phyloP scores from a whole-genome alignment of 2,329 filamentous ascomycete genomes.

The Colletotrichum brevisporum region DNA sequence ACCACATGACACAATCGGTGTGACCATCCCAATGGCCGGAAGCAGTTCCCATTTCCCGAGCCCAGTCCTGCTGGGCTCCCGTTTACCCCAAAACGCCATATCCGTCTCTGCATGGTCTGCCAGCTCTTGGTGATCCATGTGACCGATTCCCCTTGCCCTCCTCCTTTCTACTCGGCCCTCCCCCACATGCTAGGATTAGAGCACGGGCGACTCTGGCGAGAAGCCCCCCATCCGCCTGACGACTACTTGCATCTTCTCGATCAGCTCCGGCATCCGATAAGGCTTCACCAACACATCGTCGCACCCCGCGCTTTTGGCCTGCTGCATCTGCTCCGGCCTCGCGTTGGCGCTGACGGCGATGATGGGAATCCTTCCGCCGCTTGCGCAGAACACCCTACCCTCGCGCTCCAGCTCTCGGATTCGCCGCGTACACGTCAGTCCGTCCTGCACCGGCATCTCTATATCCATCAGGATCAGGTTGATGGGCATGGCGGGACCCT shows the following conservation, averaged over 20 bases:
- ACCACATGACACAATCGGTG: constrained; percentile 20
- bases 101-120: constrained; percentile 22
- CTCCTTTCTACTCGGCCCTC: not conserved
- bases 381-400: constrained; percentile 62
- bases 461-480: constrained; percentile 82
- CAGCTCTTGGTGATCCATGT: constrained; percentile 29
- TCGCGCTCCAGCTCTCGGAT: constrained; percentile 74
- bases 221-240: constrained; percentile 49
- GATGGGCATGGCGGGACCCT: constrained; percentile 53
- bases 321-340: constrained; percentile 70
- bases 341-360: constrained; percentile 79
- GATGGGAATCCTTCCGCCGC: constrained; percentile 69
- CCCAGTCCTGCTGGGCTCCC: constrained; percentile 31
- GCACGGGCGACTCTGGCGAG: constrained; percentile 30
- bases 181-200: not conserved
- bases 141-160: not conserved
- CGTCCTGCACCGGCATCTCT: constrained; percentile 83
- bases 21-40: constrained; percentile 22
- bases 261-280: constrained; percentile 73
- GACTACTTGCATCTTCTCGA: constrained; percentile 71
- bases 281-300: constrained; percentile 82
- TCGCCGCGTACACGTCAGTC: constrained; percentile 73
- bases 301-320: constrained; percentile 65
- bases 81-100: constrained; percentile 32
- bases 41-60: constrained; percentile 21